phyloP scores from a whole-genome alignment of 495 filamentous ascomycete species.

The Lophium mytilinum region DNA sequence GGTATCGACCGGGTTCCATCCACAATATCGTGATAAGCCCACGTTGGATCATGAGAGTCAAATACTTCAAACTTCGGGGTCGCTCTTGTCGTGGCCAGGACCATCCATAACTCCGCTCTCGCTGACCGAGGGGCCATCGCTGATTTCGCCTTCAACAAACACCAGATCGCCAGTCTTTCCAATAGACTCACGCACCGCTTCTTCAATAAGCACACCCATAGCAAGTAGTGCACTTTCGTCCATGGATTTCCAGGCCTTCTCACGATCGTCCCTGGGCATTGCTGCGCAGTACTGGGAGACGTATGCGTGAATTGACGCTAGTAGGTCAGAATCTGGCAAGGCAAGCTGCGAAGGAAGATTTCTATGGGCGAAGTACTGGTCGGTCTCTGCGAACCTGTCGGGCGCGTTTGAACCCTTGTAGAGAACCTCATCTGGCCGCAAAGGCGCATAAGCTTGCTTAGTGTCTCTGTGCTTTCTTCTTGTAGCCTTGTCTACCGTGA shows the following conservation, averaged over 20 bases:
- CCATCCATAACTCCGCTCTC: too few relatives aligned
- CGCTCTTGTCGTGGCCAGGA: too few relatives aligned
- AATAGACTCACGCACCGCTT: conserved; percentile 54
- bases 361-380: conserved; percentile 59
- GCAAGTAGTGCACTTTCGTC: conserved; percentile 80
- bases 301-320: conserved; percentile 72
- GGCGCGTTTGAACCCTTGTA: conserved; percentile 57
- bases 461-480: conserved; percentile 40
- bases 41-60: too few relatives aligned
- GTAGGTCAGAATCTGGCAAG: conserved; percentile 64
- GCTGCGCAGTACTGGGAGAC: conserved; percentile 58
- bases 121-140: neutral
- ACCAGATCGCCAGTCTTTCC: conserved; percentile 67
- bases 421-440: conserved; percentile 68
- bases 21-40: too few relatives aligned
- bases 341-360: conserved; percentile 42
- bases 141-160: conserved; percentile 55
- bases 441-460: conserved; percentile 41
- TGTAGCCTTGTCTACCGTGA: too few relatives aligned
- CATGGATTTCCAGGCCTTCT: conserved; percentile 55
- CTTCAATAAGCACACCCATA: conserved; percentile 75
- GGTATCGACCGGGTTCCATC: too few relatives aligned
- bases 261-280: neutral
- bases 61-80: too few relatives aligned
- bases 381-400: conserved; percentile 56